phyloP scores from a whole-genome alignment of 1,284 basidiomycete genomes.

The Pseudozyma sp. region DNA sequence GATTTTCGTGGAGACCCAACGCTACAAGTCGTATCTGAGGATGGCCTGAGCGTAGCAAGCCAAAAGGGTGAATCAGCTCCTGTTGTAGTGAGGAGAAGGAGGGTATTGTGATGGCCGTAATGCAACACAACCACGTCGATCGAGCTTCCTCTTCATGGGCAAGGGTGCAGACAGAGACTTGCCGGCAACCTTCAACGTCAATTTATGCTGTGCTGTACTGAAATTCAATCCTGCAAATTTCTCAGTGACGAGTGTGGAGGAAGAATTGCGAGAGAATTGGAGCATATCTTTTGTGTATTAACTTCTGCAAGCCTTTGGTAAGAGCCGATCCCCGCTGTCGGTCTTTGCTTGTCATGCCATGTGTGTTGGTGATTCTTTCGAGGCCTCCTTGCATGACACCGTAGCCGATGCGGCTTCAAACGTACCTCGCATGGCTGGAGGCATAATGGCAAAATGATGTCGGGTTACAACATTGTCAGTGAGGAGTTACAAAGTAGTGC shows the following conservation, averaged over 20 bases:
- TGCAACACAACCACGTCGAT: constrained; percentile 16
- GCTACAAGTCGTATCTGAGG: background rate
- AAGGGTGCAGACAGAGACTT: background rate
- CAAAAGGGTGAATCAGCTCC: background rate
- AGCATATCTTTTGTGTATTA: background rate
- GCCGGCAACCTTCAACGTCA: background rate
- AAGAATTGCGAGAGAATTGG: background rate
- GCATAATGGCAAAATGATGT: too few relatives aligned
- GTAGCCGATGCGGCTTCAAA: background rate
- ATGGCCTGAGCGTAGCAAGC: constrained; percentile 5
- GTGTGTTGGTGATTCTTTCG: background rate
- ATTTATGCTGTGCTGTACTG: constrained; percentile 16
- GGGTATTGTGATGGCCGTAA: background rate
- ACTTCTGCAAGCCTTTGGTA: constrained; percentile 25
- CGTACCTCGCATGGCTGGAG: too few relatives aligned
- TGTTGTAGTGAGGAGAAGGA: background rate
- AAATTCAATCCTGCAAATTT: too few relatives aligned
- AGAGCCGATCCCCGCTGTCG: constrained; percentile 25
- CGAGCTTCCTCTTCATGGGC: constrained; percentile 1
- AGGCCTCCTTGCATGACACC: background rate
- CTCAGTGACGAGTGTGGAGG: constrained; percentile 32
- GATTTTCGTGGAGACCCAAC: too few relatives aligned
- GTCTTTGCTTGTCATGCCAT: constrained; percentile 8
- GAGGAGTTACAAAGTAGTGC: too few relatives aligned
- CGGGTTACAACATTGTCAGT: too few relatives aligned